Base-by-base conservation (phyloP, 1,284 basidiomycete species). In the Cerioporus squamosus region DNA sequence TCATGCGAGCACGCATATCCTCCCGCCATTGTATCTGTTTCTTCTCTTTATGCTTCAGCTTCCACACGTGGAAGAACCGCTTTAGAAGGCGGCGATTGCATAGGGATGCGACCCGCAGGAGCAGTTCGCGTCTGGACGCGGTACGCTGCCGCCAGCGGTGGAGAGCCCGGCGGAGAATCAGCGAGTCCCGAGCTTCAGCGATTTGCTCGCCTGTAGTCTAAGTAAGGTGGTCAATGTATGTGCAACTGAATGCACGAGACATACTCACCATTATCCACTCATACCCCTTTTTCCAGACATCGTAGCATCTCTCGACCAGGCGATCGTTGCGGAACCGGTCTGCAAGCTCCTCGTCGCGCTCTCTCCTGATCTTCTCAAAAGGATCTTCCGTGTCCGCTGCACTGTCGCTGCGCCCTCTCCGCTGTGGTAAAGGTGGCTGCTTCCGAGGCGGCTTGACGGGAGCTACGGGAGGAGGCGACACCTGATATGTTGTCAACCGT, bases 291-390 rank as follows among this genome's bases (percentile, higher is more conserved):
- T 77, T 79, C 91, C 91, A 93, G 51, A 87, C 81, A 45, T 85
- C 80, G 82, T 85, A 90, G 66, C 83, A 91, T 17, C 83, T 82
- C 66, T 87, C 84, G 23, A 90, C 54, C 54, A 92, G 74, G 51
- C 77, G 79, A 53, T 86, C 83, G 36, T 83, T 76, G 51, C 86
- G 77, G 71, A 87, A 91, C 53, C 77, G 76, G 68, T 86, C 88
- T n/a, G 91, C 91, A 40, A 84, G 82, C 65, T 82, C 78, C 67
- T 91, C 86, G 65, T 91, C 85, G 61, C 84, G 81, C 46, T 81
- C 79, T 77, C 87, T 83, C 67, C 80, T 81, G 44, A 92, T 86
- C 60, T 87, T 88, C 62, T 85, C 85, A 88, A 90, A 93, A 0
- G 88, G 86, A 58, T 90, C 88, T 56, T 88, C 83, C 65, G 87